These are phyloP conservation scores for Jaltomata sinuosa DNA, from an alignment of 257 asterid genomes.

Conservation along the genomic window DNA sequence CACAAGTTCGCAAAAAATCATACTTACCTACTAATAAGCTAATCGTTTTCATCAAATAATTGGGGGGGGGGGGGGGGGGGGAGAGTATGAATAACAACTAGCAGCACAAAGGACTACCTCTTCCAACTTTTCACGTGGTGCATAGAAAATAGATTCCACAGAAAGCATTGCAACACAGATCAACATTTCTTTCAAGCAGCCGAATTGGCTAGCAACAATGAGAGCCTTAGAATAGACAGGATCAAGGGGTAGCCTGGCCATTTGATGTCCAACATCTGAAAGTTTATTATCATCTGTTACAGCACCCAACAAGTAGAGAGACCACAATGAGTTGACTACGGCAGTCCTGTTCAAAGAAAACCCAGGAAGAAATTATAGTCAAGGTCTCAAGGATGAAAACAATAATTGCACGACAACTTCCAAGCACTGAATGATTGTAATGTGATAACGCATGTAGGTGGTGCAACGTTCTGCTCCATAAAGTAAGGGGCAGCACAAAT, in stretches of 20 bases:
- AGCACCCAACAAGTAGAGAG: constrained; percentile 83
- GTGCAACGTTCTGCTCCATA: neutral
- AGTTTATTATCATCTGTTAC: constrained; percentile 67
- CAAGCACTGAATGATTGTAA: neutral
- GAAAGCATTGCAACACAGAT: constrained; percentile 85
- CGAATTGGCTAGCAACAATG: constrained; percentile 66
- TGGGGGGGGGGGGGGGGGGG: neutral
- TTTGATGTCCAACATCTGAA: constrained; percentile 76
- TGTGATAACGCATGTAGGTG: neutral
- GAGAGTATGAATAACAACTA: neutral
- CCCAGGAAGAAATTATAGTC: neutral
- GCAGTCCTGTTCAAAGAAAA: constrained; percentile 47
- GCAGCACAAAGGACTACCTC: constrained; percentile 45
- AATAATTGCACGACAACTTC: neutral
- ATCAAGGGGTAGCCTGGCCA: constrained; percentile 90
- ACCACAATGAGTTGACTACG: constrained; percentile 78
- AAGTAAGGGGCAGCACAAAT: neutral
- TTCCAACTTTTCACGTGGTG: constrained; percentile 91
- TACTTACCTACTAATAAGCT: neutral
- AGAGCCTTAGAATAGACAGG: constrained; percentile 91
- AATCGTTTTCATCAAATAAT: neutral
- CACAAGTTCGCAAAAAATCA: neutral
- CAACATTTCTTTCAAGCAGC: constrained; percentile 89
- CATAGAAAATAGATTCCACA: constrained; percentile 82
- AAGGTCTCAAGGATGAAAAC: neutral